Evolutionary conservation across 257 asterid genomes (phyloP).

Genomic region (Solanum peruvianum): DNA sequence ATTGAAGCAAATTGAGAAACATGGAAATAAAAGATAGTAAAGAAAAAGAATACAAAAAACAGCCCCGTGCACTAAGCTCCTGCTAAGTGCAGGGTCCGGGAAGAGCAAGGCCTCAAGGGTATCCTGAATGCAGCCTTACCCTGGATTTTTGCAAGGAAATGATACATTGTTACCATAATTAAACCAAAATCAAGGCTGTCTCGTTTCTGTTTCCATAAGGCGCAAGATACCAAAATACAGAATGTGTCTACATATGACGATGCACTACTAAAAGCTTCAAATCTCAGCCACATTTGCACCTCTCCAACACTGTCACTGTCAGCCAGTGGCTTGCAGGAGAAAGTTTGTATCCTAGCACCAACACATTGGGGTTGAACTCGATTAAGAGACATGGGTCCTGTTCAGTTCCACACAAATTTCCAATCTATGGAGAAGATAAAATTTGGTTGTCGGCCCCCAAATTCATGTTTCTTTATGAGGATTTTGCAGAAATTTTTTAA

Average conservation of each 20-base stretch:
- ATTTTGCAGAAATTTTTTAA: not conserved
- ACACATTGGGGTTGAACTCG: not conserved
- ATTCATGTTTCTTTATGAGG: not conserved
- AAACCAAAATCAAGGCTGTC: not conserved
- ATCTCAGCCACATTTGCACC: not conserved
- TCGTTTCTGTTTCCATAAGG: not conserved
- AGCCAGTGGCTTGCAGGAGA: not conserved
- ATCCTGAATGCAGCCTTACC: not conserved
- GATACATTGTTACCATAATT: not conserved
- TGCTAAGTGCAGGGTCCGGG: not conserved
- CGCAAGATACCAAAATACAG: not conserved
- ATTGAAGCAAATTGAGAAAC: not conserved
- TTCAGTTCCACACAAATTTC: not conserved
- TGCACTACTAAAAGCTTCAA: not conserved
- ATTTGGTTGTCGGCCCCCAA: not conserved
- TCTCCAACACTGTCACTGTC: not conserved
- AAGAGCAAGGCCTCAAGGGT: not conserved
- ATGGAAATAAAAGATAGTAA: not conserved
- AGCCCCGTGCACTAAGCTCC: not conserved
- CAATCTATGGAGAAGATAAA: not conserved
- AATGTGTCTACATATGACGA: not conserved
- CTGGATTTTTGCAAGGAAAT: not conserved
- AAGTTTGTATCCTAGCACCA: not conserved
- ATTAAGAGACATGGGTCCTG: not conserved
- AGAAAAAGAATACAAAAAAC: not conserved